phyloP scores from a whole-genome alignment of 768 basidiomycete species.

The Mycena kentingensis region DNA sequence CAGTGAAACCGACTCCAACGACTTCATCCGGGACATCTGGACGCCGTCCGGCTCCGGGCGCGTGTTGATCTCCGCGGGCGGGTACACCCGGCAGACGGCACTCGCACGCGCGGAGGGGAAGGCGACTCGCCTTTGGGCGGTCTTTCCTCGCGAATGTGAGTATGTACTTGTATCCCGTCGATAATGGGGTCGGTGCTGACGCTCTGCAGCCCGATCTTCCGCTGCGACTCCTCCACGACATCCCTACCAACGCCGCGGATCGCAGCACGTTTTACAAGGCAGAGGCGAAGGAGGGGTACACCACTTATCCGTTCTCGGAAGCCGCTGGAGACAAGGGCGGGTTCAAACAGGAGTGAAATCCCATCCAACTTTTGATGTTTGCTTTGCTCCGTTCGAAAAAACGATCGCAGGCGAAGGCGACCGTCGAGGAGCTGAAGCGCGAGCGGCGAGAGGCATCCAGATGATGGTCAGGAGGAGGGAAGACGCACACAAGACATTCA shows the following conservation, averaged over 20 bases:
- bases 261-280: neutral
- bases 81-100: constrained; percentile 34
- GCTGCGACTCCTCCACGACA: neutral
- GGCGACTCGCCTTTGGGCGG: neutral
- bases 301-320: neutral
- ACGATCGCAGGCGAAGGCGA: no score
- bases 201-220: neutral
- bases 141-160: neutral
- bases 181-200: neutral
- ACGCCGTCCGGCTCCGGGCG: constrained; percentile 27
- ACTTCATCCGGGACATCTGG: constrained; percentile 35
- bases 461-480: no score
- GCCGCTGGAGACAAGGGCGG: no score
- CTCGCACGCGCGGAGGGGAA: constrained; percentile 30
- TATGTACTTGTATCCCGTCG: neutral
- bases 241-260: neutral
- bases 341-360: no score
- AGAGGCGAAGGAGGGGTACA: neutral
- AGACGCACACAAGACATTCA: no score
- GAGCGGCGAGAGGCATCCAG: no score
- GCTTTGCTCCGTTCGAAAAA: no score
- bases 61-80: constrained; percentile 39
- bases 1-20: constrained; percentile 24
- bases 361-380: no score
- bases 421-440: no score